Evolutionary conservation across 148 eudicot genomes (phyloP).

Genomic region (Diospyros lotus): DNA sequence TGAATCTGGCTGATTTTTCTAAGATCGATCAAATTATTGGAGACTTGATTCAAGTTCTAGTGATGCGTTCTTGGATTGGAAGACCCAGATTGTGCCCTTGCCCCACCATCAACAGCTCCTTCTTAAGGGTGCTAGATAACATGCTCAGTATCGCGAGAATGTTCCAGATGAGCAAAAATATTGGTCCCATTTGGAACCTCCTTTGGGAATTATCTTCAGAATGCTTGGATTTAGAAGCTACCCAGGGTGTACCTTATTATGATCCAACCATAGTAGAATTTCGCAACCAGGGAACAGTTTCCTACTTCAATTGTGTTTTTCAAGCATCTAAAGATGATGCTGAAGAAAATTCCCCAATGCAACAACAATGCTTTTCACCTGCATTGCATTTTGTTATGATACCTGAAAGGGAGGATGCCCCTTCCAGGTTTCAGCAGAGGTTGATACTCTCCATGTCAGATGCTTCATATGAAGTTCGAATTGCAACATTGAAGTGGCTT

Average conservation of each 20-base stretch:
- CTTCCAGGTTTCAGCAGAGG: slow-evolving; percentile 36
- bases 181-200: slow-evolving; percentile 38
- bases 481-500: slow-evolving; percentile 88
- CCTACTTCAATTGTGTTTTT: slow-evolving; percentile 67
- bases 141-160: slow-evolving; percentile 75
- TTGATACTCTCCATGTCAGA: slow-evolving; percentile 59
- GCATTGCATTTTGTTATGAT: slow-evolving; percentile 14
- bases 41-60: slow-evolving; percentile 53
- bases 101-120: slow-evolving; percentile 58
- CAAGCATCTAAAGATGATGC: slow-evolving; percentile 43
- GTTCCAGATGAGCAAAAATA: slow-evolving; percentile 35
- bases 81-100: slow-evolving; percentile 58
- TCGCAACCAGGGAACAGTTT: slow-evolving; percentile 77
- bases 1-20: slow-evolving; percentile 55
- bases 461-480: slow-evolving; percentile 85
- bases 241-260: slow-evolving; percentile 31
- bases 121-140: slow-evolving; percentile 66
- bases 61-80: slow-evolving; percentile 71
- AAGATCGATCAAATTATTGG: slow-evolving; percentile 56
- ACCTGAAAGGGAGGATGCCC: slow-evolving; percentile 29
- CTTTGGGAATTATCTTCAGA: slow-evolving; percentile 64
- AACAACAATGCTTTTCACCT: slow-evolving; percentile 22
- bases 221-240: slow-evolving; percentile 50
- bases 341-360: slow-evolving; percentile 34
- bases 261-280: slow-evolving; percentile 79